Base-by-base conservation (phyloP, 73 alveolate species). In the Tetrahymena borealis region DNA sequence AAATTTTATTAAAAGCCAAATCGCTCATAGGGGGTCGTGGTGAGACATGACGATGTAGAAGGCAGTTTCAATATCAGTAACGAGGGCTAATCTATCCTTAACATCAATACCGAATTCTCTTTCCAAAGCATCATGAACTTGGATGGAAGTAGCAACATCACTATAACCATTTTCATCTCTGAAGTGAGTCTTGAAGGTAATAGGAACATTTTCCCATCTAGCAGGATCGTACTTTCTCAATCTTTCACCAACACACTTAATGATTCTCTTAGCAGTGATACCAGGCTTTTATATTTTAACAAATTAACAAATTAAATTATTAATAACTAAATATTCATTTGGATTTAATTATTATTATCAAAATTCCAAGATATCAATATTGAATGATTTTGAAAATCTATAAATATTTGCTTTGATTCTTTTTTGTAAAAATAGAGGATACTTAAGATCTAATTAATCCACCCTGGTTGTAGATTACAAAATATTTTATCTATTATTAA, bases 181-280 rank as follows among this genome's bases (percentile, higher is more conserved):
- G 99, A 98, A 97, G 91, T 96, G 91, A 37, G 99, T 96, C 79
- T 97, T 96, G 94, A 96, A 97, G 36, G 98, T 96, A 78, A 97
- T 94, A 28, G 98, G 98, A 15, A 97, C 98, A 31, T 97, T 97
- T 36, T 97, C 98, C 99, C 99, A 97, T 39, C 98, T 94, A 90
- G 91, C 91, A 39, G 97, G 97, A 91, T 95, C 97, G 60, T 79
- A 94, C 39, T 97, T 96, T 90, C 98, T 95, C 40, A 97, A 96
- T 92, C 99, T 91, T 94, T 97, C 98, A 6, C 99, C 98, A 13
- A 96, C 97, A 33, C 96, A 94, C 39, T 96, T 96, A 39, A 97
- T 96, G 91, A 97, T 95, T 92, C 99, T 91, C 96, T 96, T 97
- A 37, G 95, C 95, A 32, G 95, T 93, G 32, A 93, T 43, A 85